These are phyloP conservation scores for Allium cepa DNA, from an alignment of 106 monocot genomes.

Conservation along the genomic window DNA sequence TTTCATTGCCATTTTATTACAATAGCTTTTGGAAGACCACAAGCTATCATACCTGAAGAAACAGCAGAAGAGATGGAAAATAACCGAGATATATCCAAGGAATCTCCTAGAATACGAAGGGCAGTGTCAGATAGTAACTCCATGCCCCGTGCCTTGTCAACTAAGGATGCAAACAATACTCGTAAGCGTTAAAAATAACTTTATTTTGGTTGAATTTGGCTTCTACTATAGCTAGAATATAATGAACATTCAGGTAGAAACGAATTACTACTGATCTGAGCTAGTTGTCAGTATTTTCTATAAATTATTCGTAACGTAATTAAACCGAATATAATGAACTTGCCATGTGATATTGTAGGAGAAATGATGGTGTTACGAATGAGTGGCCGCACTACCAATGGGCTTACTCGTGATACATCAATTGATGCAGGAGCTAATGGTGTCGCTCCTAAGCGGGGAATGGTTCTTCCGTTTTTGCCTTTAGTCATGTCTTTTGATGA, in stretches of 20 bases:
- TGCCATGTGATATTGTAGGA: slow-evolving; percentile 18
- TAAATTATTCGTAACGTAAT: too few species aligned
- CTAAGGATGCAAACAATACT: slow-evolving; percentile 20
- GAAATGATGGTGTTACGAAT: slow-evolving; percentile 30
- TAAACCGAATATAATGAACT: slow-evolving; percentile 3
- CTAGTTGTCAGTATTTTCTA: slow-evolving; percentile 1
- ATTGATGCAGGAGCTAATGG: slow-evolving; percentile 20
- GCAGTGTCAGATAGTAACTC: slow-evolving; percentile 13
- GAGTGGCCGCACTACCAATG: slow-evolving; percentile 14
- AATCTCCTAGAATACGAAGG: slow-evolving; percentile 13
- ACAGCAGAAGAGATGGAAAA: slow-evolving; percentile 31
- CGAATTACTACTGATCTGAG: too few species aligned
- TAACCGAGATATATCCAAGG: slow-evolving; percentile 14
- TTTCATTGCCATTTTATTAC: not conserved
- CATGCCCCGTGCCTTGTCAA: slow-evolving; percentile 16
- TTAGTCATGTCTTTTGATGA: slow-evolving; percentile 89
- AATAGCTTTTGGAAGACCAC: slow-evolving; percentile 51
- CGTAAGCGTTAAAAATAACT: slow-evolving; percentile 14
- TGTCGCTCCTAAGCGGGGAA: slow-evolving; percentile 49
- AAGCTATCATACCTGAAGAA: slow-evolving; percentile 65
- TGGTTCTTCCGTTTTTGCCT: slow-evolving; percentile 91
- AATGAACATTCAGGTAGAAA: not conserved
- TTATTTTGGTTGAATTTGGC: not conserved
- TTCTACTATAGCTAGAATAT: not conserved
- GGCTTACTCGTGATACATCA: slow-evolving; percentile 20